phyloP scores from a whole-genome alignment of 106 monocot species.

The Dioscorea dumetorum region DNA sequence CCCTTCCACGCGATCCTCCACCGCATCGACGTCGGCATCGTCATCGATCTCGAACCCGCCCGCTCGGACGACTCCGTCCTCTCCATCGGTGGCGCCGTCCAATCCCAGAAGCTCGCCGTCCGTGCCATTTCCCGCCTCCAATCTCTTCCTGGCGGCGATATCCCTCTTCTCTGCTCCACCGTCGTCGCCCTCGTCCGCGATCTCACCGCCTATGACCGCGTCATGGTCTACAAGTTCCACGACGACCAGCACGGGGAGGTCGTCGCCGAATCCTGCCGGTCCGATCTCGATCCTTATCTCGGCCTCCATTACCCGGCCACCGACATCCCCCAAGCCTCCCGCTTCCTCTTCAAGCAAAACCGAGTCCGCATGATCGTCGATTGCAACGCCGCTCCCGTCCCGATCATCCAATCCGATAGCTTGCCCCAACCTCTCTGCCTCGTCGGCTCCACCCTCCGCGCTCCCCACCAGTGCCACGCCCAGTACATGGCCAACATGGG shows the following conservation, averaged over 20 bases:
- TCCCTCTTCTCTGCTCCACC: constrained; percentile 67
- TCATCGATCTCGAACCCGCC: constrained; percentile 87
- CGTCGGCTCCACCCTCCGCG: constrained; percentile 78
- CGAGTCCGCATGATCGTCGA: constrained; percentile 91
- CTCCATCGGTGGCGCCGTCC: constrained; percentile 81
- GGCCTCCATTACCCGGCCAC: constrained; percentile 94
- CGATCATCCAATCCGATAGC: constrained; percentile 51
- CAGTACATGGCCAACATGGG: constrained; percentile 97
- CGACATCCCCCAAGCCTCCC: constrained; percentile 83
- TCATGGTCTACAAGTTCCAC: constrained; percentile 97
- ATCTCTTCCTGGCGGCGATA: constrained; percentile 80
- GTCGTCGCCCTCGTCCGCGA: constrained; percentile 74
- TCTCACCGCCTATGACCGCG: constrained; percentile 84
- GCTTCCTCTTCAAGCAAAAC: constrained; percentile 90
- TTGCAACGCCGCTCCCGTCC: constrained; percentile 62
- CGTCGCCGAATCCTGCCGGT: constrained; percentile 57
- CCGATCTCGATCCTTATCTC: constrained; percentile 76
- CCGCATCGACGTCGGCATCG: constrained; percentile 85
- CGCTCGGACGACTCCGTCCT: constrained; percentile 71
- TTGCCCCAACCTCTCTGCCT: constrained; percentile 77
- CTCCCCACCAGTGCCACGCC: constrained; percentile 79
- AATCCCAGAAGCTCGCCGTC: constrained; percentile 92
- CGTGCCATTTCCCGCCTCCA: constrained; percentile 80
- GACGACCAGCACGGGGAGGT: constrained; percentile 96
- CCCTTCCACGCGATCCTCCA: constrained; percentile 92